Conservation (phyloP, 331 rosid species). For the Pyrus hybrid region DNA sequence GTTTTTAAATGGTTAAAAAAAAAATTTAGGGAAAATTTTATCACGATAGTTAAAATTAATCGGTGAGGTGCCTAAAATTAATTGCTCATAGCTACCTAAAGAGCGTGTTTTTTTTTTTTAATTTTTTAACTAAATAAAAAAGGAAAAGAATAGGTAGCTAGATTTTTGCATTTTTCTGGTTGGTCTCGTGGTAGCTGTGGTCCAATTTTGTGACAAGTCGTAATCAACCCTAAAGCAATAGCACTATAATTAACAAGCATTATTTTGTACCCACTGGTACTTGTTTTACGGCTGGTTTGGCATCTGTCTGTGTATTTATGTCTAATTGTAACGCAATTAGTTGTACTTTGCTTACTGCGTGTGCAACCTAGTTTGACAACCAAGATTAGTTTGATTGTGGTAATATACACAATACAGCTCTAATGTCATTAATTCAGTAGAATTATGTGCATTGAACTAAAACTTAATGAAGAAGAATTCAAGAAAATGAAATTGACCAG, state of each 20-base stretch:
- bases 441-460: neutral
- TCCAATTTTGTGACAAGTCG: constrained; percentile 11
- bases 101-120: too few species aligned
- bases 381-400: neutral
- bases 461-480: neutral
- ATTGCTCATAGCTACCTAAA: neutral
- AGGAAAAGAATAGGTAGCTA: too few species aligned
- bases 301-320: neutral
- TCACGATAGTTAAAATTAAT: too few species aligned
- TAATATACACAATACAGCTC: neutral
- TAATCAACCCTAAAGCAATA: constrained; percentile 2
- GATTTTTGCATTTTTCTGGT: neutral
- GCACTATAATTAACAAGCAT: neutral
- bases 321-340: neutral
- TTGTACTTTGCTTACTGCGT: too few species aligned
- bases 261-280: neutral
- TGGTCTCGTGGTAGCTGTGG: neutral
- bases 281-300: neutral
- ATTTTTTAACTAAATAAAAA: too few species aligned
- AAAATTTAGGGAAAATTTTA: too few species aligned
- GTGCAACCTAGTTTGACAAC: neutral
- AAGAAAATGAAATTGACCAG: neutral
- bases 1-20: too few species aligned
- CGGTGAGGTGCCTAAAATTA: too few species aligned
- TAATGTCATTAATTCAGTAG: neutral